phyloP scores from a whole-genome alignment of 2,329 filamentous ascomycete genomes.

The Aspergillus novofumigatus region DNA sequence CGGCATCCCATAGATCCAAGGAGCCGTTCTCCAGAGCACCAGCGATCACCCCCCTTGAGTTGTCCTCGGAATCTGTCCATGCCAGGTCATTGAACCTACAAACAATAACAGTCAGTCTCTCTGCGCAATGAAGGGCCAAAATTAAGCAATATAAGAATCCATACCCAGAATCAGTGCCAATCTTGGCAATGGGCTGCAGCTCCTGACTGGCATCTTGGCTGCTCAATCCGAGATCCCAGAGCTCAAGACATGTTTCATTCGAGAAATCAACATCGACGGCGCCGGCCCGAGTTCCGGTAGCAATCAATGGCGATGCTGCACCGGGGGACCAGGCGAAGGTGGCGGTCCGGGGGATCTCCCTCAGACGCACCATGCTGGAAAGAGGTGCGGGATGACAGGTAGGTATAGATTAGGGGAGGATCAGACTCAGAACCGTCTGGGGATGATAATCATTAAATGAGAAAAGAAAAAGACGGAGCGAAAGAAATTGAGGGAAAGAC shows the following conservation, averaged over 20 bases:
- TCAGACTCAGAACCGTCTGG: slow-evolving; percentile 11
- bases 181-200: slow-evolving; percentile 77
- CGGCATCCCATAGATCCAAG: slow-evolving; percentile 89
- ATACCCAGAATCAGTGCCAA: slow-evolving; percentile 87
- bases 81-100: slow-evolving; percentile 92
- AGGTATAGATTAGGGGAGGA: slow-evolving; percentile 20
- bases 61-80: slow-evolving; percentile 78
- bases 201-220: slow-evolving; percentile 71
- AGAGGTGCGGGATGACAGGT: slow-evolving; percentile 16
- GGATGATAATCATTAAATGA: slow-evolving; percentile 16
- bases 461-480: slow-evolving; percentile 6
- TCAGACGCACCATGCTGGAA: slow-evolving; percentile 80
- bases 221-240: slow-evolving; percentile 90
- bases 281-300: slow-evolving; percentile 89
- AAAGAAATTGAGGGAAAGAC: slow-evolving; percentile 6
- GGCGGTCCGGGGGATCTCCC: slow-evolving; percentile 94
- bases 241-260: slow-evolving; percentile 90
- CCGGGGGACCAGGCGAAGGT: slow-evolving; percentile 95
- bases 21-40: slow-evolving; percentile 93
- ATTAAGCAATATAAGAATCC: slow-evolving; percentile 11
- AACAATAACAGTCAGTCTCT: slow-evolving; percentile 19
- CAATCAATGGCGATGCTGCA: slow-evolving; percentile 72
- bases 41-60: slow-evolving; percentile 84
- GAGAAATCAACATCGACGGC: slow-evolving; percentile 97
- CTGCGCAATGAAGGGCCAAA: background rate